A percentile compares a stretch with the other conserved stretches of the same genome.
phyloP scores from a whole-genome alignment of 2,329 filamentous ascomycete genomes.

The Clonostachys chloroleuca region DNA sequence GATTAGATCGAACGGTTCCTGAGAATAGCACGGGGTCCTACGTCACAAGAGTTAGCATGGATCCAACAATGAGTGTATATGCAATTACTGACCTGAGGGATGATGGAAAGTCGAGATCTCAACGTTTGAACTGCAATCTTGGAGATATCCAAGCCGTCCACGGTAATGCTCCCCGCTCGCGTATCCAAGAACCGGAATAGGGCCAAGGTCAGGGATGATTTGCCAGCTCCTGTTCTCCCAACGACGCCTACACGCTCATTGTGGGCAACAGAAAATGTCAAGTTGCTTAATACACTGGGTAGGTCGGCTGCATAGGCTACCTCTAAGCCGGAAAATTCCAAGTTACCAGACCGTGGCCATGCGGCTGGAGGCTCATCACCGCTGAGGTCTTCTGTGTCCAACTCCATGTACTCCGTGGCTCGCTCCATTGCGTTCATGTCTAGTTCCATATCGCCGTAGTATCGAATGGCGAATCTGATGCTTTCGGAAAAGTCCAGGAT shows the following conservation, averaged over 20 bases:
- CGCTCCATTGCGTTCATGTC: slow-evolving; percentile 78
- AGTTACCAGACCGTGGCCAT: slow-evolving; percentile 70
- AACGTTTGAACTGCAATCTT: slow-evolving; percentile 61
- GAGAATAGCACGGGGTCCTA: slow-evolving; percentile 72
- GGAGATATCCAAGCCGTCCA: slow-evolving; percentile 67
- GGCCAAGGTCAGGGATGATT: slow-evolving; percentile 73
- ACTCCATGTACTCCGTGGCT: slow-evolving; percentile 68
- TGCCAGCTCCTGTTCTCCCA: slow-evolving; percentile 86
- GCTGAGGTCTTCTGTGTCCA: slow-evolving; percentile 62
- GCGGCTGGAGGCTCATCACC: slow-evolving; percentile 60
- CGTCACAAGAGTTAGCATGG: not conserved
- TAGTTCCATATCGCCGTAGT: slow-evolving; percentile 68
- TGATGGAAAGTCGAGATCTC: slow-evolving; percentile 64
- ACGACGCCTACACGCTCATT: slow-evolving; percentile 96
- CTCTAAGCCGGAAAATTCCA: slow-evolving; percentile 72
- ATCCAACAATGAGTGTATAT: no score
- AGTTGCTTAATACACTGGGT: slow-evolving; percentile 63
- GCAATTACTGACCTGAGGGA: slow-evolving; percentile 44
- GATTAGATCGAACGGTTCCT: slow-evolving; percentile 65
- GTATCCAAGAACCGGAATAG: slow-evolving; percentile 87
- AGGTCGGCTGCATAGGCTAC: slow-evolving; percentile 69
- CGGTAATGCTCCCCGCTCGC: slow-evolving; percentile 59
- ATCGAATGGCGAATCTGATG: slow-evolving; percentile 62
- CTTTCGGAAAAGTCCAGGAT: slow-evolving; percentile 62
- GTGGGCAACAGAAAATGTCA: slow-evolving; percentile 78